A percentile compares a stretch with the other conserved stretches of the same genome.
phyloP scores from a whole-genome alignment of 192 early-diverging fungal species.

The Spizellomyces punctatus region DNA sequence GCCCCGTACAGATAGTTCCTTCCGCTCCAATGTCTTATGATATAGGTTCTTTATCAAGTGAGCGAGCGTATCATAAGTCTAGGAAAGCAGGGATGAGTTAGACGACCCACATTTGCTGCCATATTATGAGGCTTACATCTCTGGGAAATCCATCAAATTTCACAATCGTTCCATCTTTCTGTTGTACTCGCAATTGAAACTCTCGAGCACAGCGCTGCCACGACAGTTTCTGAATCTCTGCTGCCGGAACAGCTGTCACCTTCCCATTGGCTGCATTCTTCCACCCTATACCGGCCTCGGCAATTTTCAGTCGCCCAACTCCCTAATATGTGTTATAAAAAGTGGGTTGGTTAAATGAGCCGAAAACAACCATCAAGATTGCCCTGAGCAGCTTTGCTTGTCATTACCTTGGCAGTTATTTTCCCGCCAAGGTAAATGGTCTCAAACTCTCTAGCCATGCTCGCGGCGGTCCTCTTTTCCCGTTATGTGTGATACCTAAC shows the following conservation, averaged over 20 bases:
- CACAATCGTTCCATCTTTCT: slow-evolving; percentile 70
- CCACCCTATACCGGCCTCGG: slow-evolving; percentile 73
- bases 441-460: slow-evolving; percentile 38
- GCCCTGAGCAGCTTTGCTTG: neutral
- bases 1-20: slow-evolving; percentile 86
- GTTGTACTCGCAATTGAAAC: slow-evolving; percentile 76
- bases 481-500: no score
- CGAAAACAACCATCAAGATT: neutral
- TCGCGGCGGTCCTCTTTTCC: neutral
- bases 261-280: slow-evolving; percentile 58
- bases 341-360: neutral
- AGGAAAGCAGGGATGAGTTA: slow-evolving; percentile 1
- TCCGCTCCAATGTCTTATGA: slow-evolving; percentile 72
- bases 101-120: neutral
- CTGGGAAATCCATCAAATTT: slow-evolving; percentile 90
- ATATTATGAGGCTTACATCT: slow-evolving; percentile 54
- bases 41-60: slow-evolving; percentile 73
- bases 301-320: slow-evolving; percentile 50
- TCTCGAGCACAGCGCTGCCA: slow-evolving; percentile 83
- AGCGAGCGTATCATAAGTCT: slow-evolving; percentile 84
- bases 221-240: slow-evolving; percentile 58
- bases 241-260: slow-evolving; percentile 59
- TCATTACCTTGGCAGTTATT: slow-evolving; percentile 39
- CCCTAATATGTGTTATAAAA: slow-evolving; percentile 24
- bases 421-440: slow-evolving; percentile 49